phyloP scores from a whole-genome alignment of 2,329 filamentous ascomycete genomes.

The Venturia asperata region DNA sequence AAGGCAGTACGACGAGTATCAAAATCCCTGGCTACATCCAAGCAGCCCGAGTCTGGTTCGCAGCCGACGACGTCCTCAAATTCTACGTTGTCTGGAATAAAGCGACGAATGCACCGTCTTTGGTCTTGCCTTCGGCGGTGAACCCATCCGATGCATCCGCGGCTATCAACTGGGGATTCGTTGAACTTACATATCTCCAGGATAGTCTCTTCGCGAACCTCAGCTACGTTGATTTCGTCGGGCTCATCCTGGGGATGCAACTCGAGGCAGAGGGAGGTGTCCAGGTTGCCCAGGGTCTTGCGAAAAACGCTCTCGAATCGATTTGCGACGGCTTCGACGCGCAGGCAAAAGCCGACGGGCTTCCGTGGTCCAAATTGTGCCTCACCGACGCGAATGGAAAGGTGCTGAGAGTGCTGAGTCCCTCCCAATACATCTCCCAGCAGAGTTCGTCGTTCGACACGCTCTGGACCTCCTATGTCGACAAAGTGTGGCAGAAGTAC shows the following conservation, averaged over 20 bases:
- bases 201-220: constrained; percentile 49
- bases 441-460: background rate
- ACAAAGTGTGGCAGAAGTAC: background rate
- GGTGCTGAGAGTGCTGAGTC: background rate
- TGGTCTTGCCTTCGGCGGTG: background rate
- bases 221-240: constrained; percentile 68
- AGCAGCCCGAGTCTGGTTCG: constrained; percentile 42
- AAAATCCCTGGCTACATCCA: constrained; percentile 37
- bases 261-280: constrained; percentile 20
- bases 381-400: background rate
- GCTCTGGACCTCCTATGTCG: background rate
- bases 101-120: background rate
- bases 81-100: constrained; percentile 37
- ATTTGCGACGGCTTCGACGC: background rate
- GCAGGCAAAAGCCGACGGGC: background rate
- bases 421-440: background rate
- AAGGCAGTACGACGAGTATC: constrained; percentile 35
- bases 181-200: constrained; percentile 42
- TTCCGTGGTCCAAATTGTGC: background rate
- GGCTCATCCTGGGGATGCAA: constrained; percentile 41
- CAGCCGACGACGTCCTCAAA: constrained; percentile 34
- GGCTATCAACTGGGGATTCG: constrained; percentile 35
- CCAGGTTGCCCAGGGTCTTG: background rate
- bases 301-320: background rate
- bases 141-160: background rate